A percentile compares a stretch with the other conserved stretches of the same genome.
Evolutionary conservation across 164 flowering plant species (phyloP).

Genomic region (Nelumbo lutea): DNA sequence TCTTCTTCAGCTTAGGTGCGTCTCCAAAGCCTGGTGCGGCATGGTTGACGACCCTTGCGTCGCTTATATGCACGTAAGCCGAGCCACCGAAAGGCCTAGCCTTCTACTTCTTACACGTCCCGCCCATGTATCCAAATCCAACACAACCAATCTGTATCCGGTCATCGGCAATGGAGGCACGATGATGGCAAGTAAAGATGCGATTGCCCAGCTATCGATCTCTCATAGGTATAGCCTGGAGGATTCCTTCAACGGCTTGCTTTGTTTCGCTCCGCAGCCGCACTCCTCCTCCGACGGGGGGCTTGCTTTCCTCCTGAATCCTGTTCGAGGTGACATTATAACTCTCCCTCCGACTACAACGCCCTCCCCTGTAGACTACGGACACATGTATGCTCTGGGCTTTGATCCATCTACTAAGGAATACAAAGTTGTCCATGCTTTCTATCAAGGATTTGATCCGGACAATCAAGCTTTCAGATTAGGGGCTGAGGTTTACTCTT

Average conservation of each 20-base stretch:
- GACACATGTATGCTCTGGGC: not conserved
- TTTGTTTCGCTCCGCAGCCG: conserved; percentile 1
- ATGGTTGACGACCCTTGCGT: conserved; percentile 15
- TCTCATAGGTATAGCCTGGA: not conserved
- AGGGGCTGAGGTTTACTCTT: not conserved
- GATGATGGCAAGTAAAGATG: not conserved
- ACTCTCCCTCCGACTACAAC: not conserved
- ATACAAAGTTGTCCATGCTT: conserved; percentile 5
- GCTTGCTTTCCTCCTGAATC: not conserved
- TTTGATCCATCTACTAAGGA: conserved; percentile 4
- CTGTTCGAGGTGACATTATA: not conserved
- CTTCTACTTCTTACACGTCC: conserved; percentile 10
- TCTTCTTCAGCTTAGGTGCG: conserved; percentile 18
- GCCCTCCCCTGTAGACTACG: no score
- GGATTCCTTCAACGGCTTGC: conserved; percentile 10
- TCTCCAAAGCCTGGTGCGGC: conserved; percentile 18
- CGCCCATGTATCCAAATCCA: not conserved
- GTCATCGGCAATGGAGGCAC: not conserved
- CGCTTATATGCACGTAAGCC: conserved; percentile 13
- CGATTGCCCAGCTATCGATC: not conserved
- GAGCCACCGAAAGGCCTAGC: conserved; percentile 5
- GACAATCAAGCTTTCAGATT: not conserved
- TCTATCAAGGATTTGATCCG: not conserved
- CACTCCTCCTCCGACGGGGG: not conserved
- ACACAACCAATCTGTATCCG: not conserved